These are phyloP conservation scores for Suillus tomentosus DNA, from an alignment of 768 basidiomycete species.

Conservation along the genomic window DNA sequence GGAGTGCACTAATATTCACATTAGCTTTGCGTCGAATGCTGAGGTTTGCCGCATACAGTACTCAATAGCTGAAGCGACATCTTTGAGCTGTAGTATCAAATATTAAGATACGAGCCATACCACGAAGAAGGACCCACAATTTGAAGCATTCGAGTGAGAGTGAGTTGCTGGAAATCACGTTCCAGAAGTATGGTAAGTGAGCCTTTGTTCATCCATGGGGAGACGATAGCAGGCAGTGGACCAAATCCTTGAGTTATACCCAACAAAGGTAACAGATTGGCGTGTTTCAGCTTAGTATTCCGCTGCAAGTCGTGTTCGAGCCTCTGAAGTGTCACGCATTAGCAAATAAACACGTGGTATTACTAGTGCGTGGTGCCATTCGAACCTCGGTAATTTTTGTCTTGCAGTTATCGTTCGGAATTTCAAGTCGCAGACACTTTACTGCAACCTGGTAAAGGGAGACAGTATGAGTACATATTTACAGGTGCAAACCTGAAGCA, in stretches of 20 bases:
- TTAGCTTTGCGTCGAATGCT: not conserved
- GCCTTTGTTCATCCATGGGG: slow-evolving; percentile 23
- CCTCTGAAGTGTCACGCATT: not conserved
- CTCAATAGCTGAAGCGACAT: slow-evolving; percentile 8
- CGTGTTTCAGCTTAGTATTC: slow-evolving; percentile 19
- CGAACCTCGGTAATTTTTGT: not conserved
- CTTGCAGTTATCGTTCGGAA: not conserved
- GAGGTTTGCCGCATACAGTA: not conserved
- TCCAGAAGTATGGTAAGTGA: slow-evolving; percentile 17
- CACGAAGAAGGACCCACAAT: slow-evolving; percentile 15
- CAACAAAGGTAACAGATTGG: slow-evolving; percentile 37
- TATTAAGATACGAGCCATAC: too few species aligned
- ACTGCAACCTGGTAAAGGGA: not conserved
- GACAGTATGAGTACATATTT: not conserved
- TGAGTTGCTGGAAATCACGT: slow-evolving; percentile 7
- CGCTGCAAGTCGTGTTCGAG: slow-evolving; percentile 36
- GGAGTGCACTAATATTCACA: not conserved
- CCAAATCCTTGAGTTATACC: slow-evolving; percentile 35
- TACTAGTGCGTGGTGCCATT: too few species aligned
- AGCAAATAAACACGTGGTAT: not conserved
- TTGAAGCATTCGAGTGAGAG: slow-evolving; percentile 17
- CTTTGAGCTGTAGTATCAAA: slow-evolving; percentile 4
- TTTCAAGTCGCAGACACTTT: not conserved
- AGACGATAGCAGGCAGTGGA: slow-evolving; percentile 23
- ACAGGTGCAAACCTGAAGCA: slow-evolving; percentile 18